Conservation (phyloP, 2,329 filamentous ascomycete genomes). For the Spiromastix sp. region DNA sequence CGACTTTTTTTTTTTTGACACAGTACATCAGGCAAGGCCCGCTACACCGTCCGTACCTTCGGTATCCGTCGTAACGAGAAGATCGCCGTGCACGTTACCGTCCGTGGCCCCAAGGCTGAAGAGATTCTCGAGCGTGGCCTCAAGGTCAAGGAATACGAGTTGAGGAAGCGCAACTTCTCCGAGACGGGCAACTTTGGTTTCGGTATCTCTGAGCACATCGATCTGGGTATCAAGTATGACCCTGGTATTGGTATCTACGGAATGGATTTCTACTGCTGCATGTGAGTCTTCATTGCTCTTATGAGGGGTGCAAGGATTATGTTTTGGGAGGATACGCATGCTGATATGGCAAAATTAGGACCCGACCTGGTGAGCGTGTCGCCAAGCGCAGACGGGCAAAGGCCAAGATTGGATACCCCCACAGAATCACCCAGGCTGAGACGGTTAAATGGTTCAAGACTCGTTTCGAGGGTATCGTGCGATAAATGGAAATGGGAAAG, state of each 20-base stretch:
- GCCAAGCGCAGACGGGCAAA: slow-evolving; percentile 87
- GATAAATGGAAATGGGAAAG: slow-evolving; percentile 52
- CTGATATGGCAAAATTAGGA: slow-evolving; percentile 50
- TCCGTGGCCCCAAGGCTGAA: slow-evolving; percentile 98
- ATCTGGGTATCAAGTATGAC: slow-evolving; percentile 99
- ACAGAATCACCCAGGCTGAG: slow-evolving; percentile 91
- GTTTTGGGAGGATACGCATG: too few relatives aligned
- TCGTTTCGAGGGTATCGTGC: slow-evolving; percentile 96
- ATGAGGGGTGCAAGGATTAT: too few relatives aligned
- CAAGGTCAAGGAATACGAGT: slow-evolving; percentile 99
- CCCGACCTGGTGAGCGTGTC: slow-evolving; percentile 95
- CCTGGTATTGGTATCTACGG: slow-evolving; percentile 97
- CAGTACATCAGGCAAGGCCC: slow-evolving; percentile 81
- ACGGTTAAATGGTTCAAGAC: slow-evolving; percentile 97
- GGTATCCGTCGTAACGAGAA: slow-evolving; percentile 99
- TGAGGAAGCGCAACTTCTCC: slow-evolving; percentile 99
- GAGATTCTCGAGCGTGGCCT: slow-evolving; percentile 99
- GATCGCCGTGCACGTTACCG: slow-evolving; percentile 98
- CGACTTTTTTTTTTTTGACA: neutral
- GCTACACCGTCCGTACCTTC: slow-evolving; percentile 99
- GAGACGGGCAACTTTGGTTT: slow-evolving; percentile 99
- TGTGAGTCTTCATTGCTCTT: slow-evolving; percentile 45
- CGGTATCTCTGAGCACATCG: slow-evolving; percentile 99
- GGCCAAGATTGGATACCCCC: slow-evolving; percentile 72
- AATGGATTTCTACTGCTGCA: slow-evolving; percentile 99